A percentile compares a stretch with the other conserved stretches of the same genome.
phyloP scores from a whole-genome alignment of 73 alveolate genomes.

The Urostyla sp. region DNA sequence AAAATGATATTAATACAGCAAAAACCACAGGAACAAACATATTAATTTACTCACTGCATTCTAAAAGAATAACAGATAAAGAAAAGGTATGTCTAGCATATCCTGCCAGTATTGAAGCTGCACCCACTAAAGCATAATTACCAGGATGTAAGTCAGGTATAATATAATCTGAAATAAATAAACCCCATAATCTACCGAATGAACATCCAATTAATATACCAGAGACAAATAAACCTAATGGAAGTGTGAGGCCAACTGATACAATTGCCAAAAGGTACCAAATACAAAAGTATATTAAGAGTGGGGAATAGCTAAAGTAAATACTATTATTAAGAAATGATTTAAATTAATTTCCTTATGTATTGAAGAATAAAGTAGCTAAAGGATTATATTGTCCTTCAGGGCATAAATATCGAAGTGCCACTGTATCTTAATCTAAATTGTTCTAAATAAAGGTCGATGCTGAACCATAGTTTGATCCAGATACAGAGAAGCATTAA shows the following conservation, averaged over 20 bases:
- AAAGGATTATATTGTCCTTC: conserved; percentile 49
- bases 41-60: conserved; percentile 73
- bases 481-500: background rate
- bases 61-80: conserved; percentile 74
- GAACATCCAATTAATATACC: conserved; percentile 66
- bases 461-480: too few species aligned
- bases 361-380: conserved; percentile 53
- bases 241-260: conserved; percentile 73
- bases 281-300: conserved; percentile 13
- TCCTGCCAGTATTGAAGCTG: conserved; percentile 76
- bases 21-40: conserved; percentile 71
- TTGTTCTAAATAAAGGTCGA: too few species aligned
- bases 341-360: conserved; percentile 52
- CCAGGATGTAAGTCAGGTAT: conserved; percentile 47
- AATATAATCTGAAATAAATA: background rate
- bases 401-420: conserved; percentile 47
- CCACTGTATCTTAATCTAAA: too few species aligned
- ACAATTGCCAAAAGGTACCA: conserved; percentile 57
- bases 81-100: conserved; percentile 79
- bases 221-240: conserved; percentile 84
- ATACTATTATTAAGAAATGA: conserved; percentile 7
- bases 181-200: conserved; percentile 49
- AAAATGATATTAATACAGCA: conserved; percentile 55
- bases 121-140: conserved; percentile 71
- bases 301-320: background rate